Base-by-base conservation (phyloP, 495 filamentous ascomycete genomes). In the Annulohypoxylon nitens region DNA sequence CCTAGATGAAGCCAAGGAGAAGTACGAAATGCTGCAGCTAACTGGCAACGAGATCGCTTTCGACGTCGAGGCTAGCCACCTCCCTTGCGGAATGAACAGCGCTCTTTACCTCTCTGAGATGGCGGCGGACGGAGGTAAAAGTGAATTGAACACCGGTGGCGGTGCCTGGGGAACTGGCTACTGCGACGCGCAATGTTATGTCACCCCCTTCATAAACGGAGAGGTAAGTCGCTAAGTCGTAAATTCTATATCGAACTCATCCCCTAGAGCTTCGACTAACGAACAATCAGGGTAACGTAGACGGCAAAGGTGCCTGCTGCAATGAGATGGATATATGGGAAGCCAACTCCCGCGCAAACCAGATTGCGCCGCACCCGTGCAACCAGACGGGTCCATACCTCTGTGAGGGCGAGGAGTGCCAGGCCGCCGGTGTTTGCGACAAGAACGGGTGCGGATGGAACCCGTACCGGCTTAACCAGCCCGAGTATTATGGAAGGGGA, bases 21-120 rank as follows among this genome's bases (percentile, higher is more conserved):
- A 89, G 65, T 92, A 92, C 80, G 83, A 89, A 59, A 83, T 87
- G 81, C 75, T 91, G 61, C 81, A 87, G 64, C 82, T 91, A 8
- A 81, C 87, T 16, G 87, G 87, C 69, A 78, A 86, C 64, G 90
- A 92, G 67, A 78, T 92, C 61, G 81, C 83, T 33, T 91, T 91
- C 76, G 89, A 91, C 62, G 86, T 92, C 18, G 89, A 93, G 75
- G 82, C 87, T 3, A 88, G 86, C 25, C 81, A 84, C 7, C 81
- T 92, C 0, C 84, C 83, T 2, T 93, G 90, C 74, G 90, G 90
- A 3, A 84, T 90, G 82, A 93, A 92, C 79, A 89, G 88, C 54
- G 90, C 90, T 2, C 81, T 93, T 11, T 92, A 91, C 78, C 82
- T 92, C 36, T 86, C 86, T 26, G 88, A 90, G 77, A 92, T 93